Evolutionary conservation across 129 eudicot species (phyloP).

Genomic region (Heracleum sosnowskyi): DNA sequence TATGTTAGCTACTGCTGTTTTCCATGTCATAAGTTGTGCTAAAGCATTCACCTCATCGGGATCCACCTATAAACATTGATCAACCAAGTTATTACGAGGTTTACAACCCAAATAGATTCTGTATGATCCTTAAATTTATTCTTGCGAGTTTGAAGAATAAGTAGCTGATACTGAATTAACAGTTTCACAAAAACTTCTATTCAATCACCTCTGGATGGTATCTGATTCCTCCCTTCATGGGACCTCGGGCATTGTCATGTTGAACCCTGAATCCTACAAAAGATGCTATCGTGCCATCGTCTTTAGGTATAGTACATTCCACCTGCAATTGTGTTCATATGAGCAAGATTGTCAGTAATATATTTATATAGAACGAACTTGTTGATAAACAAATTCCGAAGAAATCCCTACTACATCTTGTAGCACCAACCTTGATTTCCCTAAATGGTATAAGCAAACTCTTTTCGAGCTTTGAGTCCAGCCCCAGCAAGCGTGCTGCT

Average conservation of each 20-base stretch:
- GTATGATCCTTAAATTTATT: background rate
- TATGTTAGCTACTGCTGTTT: conserved; percentile 89
- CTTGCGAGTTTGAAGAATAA: background rate
- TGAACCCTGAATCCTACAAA: conserved; percentile 90
- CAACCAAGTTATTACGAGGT: conserved; percentile 5
- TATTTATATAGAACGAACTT: background rate
- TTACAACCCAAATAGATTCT: background rate
- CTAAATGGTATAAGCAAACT: conserved; percentile 96
- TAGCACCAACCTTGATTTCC: conserved; percentile 78
- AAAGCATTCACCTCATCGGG: conserved; percentile 99
- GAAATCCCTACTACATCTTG: background rate
- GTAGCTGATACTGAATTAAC: background rate
- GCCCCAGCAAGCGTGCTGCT: conserved; percentile 77
- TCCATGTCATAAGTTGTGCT: conserved; percentile 99
- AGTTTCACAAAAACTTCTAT: background rate
- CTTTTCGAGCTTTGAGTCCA: conserved; percentile 91
- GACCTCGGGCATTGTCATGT: conserved; percentile 98
- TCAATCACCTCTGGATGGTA: conserved; percentile 85
- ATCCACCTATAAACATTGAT: conserved; percentile 54
- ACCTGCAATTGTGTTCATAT: conserved; percentile 41
- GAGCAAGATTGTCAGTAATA: background rate
- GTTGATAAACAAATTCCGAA: background rate
- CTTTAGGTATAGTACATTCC: conserved; percentile 97
- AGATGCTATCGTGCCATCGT: conserved; percentile 80
- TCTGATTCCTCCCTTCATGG: conserved; percentile 99